Evolutionary conservation across 768 basidiomycete species (phyloP).

Genomic region (Rhodocollybia butyracea): DNA sequence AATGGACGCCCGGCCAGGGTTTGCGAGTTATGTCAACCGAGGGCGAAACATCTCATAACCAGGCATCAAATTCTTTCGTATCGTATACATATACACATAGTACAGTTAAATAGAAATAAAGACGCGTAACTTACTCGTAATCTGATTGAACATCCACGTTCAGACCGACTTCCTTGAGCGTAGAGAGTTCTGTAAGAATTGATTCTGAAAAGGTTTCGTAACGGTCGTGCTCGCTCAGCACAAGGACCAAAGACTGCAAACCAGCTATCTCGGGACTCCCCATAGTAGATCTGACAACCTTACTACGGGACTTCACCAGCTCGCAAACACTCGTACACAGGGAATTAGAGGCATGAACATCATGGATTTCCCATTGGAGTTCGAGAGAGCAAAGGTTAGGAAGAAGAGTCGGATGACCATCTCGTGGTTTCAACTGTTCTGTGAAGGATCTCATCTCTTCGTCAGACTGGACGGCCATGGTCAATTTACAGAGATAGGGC

Average conservation of each 20-base stretch:
- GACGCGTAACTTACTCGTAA: too few relatives aligned
- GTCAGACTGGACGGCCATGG: background rate
- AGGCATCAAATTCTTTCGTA: background rate
- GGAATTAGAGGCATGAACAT: background rate
- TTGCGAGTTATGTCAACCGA: conserved; percentile 62
- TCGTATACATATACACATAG: background rate
- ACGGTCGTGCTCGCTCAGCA: background rate
- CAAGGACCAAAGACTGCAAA: background rate
- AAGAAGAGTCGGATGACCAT: background rate
- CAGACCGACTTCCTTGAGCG: background rate
- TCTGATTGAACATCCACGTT: background rate
- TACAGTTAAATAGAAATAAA: too few relatives aligned
- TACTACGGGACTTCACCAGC: background rate
- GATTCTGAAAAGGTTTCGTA: background rate
- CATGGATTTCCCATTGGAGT: background rate
- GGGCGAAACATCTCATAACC: conserved; percentile 40
- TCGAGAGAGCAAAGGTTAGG: background rate
- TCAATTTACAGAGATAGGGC: background rate
- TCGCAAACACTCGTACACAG: background rate
- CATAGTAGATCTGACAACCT: background rate
- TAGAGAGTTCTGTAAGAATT: background rate
- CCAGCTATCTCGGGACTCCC: background rate
- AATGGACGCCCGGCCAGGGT: conserved; percentile 66
- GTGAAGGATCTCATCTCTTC: background rate
- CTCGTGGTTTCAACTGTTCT: background rate